These are phyloP conservation scores for Noccaea caerulescens DNA, from an alignment of 345 rosid genomes.

Conservation along the genomic window DNA sequence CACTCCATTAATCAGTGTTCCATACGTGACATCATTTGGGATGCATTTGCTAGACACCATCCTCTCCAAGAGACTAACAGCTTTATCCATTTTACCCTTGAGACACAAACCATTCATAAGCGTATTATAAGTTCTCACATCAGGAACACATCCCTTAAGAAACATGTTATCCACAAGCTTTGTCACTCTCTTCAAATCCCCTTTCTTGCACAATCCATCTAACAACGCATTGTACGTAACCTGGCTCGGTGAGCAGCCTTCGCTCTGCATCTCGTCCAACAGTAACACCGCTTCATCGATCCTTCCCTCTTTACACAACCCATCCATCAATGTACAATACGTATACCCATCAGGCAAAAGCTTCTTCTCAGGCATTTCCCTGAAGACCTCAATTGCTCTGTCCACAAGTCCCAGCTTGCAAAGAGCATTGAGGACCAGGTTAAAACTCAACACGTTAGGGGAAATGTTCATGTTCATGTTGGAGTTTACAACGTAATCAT, in stretches of 20 bases:
- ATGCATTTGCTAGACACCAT: slow-evolving; percentile 75
- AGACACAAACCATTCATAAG: slow-evolving; percentile 88
- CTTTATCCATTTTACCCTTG: slow-evolving; percentile 81
- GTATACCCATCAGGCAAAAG: slow-evolving; percentile 78
- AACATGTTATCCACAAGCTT: slow-evolving; percentile 93
- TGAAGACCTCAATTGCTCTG: slow-evolving; percentile 66
- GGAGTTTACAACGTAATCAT: slow-evolving; percentile 51
- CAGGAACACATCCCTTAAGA: slow-evolving; percentile 86
- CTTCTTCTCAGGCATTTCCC: slow-evolving; percentile 65
- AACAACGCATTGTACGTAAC: slow-evolving; percentile 77
- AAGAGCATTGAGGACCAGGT: slow-evolving; percentile 69
- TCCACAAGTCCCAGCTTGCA: slow-evolving; percentile 79
- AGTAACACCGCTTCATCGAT: slow-evolving; percentile 81
- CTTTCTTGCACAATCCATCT: slow-evolving; percentile 82
- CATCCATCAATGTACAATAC: slow-evolving; percentile 91
- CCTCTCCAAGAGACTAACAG: slow-evolving; percentile 72
- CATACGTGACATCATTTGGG: slow-evolving; percentile 84
- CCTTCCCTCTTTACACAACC: slow-evolving; percentile 79
- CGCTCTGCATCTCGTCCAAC: slow-evolving; percentile 94
- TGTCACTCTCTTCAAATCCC: slow-evolving; percentile 69
- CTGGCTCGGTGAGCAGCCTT: slow-evolving; percentile 74
- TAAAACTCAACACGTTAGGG: slow-evolving; percentile 73
- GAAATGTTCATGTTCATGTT: slow-evolving; percentile 53
- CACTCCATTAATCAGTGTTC: slow-evolving; percentile 80
- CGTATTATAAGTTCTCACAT: slow-evolving; percentile 82